These are phyloP conservation scores for Kentomonas sorsogonicus DNA, from an alignment of 208 protist species.

Conservation along the genomic window DNA sequence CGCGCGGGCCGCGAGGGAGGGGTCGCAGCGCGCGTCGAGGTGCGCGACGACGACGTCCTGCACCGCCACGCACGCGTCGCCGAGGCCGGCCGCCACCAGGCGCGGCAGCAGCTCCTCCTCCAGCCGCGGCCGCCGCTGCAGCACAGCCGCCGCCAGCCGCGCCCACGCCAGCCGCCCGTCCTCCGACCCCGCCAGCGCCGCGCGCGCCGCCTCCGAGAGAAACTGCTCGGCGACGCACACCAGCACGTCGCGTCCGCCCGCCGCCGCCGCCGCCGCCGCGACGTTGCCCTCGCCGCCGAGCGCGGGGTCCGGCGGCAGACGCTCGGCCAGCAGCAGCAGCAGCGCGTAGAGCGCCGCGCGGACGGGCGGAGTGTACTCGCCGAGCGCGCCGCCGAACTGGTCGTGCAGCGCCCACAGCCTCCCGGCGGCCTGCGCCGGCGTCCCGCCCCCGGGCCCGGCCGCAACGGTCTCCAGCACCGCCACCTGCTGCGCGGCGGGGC, in stretches of 20 bases:
- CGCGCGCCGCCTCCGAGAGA: conserved; percentile 13
- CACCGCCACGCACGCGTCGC: conserved; percentile 22
- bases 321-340: conserved; percentile 9
- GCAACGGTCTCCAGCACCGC: conserved; percentile 11
- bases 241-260: neutral
- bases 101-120: conserved; percentile 2
- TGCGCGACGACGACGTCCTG: conserved; percentile 37
- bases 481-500: conserved; percentile 11
- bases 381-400: conserved; percentile 21
- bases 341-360: conserved; percentile 18
- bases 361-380: conserved; percentile 6
- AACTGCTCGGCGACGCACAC: conserved; percentile 5
- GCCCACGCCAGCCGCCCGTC: conserved; percentile 19
- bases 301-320: too few species aligned
- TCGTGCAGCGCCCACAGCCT: conserved; percentile 10
- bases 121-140: neutral
- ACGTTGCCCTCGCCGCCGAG: too few species aligned
- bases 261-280: too few species aligned
- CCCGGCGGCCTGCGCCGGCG: conserved; percentile 4
- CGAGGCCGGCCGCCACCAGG: conserved; percentile 19
- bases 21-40: conserved; percentile 22
- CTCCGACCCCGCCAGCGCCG: conserved; percentile 3
- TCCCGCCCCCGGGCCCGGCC: too few species aligned
- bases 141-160: conserved; percentile 9
- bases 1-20: neutral